Evolutionary conservation across 192 early-diverging fungal genomes (phyloP).

Genomic region (Backusella tarrabulga): DNA sequence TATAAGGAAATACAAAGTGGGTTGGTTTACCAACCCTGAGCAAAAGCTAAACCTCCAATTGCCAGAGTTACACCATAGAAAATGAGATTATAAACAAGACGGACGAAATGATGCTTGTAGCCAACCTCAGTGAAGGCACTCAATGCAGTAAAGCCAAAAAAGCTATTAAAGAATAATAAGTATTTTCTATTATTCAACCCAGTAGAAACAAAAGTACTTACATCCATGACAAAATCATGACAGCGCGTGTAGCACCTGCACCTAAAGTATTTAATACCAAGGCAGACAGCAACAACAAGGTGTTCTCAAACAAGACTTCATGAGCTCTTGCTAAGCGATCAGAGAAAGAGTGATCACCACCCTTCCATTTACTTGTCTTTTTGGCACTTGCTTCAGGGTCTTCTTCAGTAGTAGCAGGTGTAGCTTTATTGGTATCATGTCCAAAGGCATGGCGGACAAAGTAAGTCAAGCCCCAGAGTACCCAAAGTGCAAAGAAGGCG

Average conservation of each 20-base stretch:
- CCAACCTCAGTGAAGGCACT: constrained; percentile 10
- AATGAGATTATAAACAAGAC: constrained; percentile 14
- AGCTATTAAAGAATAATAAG: constrained; percentile 7
- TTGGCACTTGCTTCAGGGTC: background rate
- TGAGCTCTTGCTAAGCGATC: constrained; percentile 17
- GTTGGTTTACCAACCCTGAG: background rate
- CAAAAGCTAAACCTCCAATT: constrained; percentile 23
- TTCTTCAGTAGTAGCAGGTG: background rate
- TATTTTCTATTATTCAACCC: background rate
- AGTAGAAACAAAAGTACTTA: constrained; percentile 14
- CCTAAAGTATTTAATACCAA: constrained; percentile 35
- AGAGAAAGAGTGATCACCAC: background rate
- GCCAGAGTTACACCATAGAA: constrained; percentile 24
- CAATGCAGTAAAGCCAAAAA: constrained; percentile 17
- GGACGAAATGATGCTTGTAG: constrained; percentile 3
- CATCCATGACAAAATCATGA: constrained; percentile 36
- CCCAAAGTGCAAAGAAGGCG: constrained; percentile 28
- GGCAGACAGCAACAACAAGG: constrained; percentile 33
- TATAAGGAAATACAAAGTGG: background rate
- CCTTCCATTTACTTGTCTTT: constrained; percentile 12
- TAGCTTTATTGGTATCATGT: background rate
- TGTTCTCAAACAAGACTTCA: constrained; percentile 24
- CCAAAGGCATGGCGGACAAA: constrained; percentile 25
- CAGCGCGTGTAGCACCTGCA: constrained; percentile 29
- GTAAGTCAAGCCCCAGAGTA: constrained; percentile 31